Base-by-base conservation (phyloP, 139 green algal genomes). In the Diplosphaera chodatii region DNA sequence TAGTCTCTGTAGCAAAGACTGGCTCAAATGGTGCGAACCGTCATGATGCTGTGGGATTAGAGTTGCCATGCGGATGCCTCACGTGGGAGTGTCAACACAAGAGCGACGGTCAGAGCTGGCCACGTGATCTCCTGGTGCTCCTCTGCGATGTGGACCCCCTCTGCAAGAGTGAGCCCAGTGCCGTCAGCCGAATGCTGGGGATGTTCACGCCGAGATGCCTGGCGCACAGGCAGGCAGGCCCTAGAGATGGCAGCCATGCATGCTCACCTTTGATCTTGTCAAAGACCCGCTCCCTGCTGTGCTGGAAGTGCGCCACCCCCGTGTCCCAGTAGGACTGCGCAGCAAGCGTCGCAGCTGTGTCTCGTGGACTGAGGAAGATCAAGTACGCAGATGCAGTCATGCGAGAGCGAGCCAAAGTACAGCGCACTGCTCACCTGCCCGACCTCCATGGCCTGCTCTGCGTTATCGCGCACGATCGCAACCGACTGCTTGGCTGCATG, bases 21-120 rank as follows among this genome's bases (percentile, higher is more conserved):
- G n/a, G n/a, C n/a, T n/a, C n/a, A n/a, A n/a, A n/a, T n/a, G n/a
- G n/a, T n/a, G n/a, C n/a, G n/a, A n/a, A n/a, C n/a, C n/a, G n/a
- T n/a, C n/a, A n/a, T n/a, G n/a, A n/a, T n/a, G n/a, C n/a, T n/a
- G n/a, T n/a, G n/a, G n/a, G n/a, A n/a, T n/a, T n/a, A n/a, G n/a
- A 48, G 37, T 48, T 6, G 8, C 37, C 10, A 48, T 48, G 37
- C 37, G 29, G 32, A 71, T 37, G 32, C 20, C 67, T 23, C 8
- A 72, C 67, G 40, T 10, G 73, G 77, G 32, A 85, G 73, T 30
- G 77, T 34, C 1, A 84, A 5, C 6, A 41, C 30, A 21, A 55
- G 27, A 3, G 40, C 30, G 5, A 29, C 65, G 5, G 66, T 27
- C 22, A 55, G 40, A 1, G 28, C 69, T 8, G 69, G 56, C 22